Base-by-base conservation (phyloP, 208 protist genomes). In the Angomonas desouzai region DNA sequence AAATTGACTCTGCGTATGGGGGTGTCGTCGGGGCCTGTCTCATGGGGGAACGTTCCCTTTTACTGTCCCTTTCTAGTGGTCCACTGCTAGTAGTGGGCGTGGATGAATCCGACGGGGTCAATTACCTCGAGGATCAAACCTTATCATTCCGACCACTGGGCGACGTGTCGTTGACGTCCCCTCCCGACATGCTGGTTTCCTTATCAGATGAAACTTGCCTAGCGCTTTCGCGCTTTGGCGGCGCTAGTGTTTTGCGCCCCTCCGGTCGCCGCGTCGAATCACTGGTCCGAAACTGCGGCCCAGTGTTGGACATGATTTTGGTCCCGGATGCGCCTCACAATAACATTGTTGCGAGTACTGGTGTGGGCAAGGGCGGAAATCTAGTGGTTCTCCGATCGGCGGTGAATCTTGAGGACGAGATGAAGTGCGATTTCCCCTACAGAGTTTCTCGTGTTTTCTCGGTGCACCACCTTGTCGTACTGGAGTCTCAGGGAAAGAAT, bases 301-400 rank as follows among this genome's bases (percentile, higher is more conserved):
- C 85, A 0, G 81, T 92, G 2, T 62, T 92, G 16, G 83, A 85
- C 57, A 83, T 94, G 63, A 72, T 76, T 7, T 74, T 82, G 25
- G 63, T 77, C 11, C 57, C 63, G 0, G 81, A 80, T 62, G 79
- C 72, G 6, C 64, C 77, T 11, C 64, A 68, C 1, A 68, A 65
- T 49, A 91, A 74, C 59, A 75, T 92, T 9, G 72, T 95, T 30
- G 86, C 86, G 16, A 81, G 75, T 55, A 89, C 79, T 1, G 89
- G 89, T 40, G 70, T 91, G 2, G 80, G 77, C 11, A 55, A 64
- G 30, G 61, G 64, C 34, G 89, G 89, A 29, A 82, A 84, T 20
- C 55, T 95, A 40, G 87, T 77, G 56, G 69, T 92, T 27, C 58
- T 92, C 25, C 73, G 89, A 20, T 77, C 84, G 13, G 81, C 86